Evolutionary conservation across 306 rosid genomes (phyloP).

Genomic region (Acacia acuminata): DNA sequence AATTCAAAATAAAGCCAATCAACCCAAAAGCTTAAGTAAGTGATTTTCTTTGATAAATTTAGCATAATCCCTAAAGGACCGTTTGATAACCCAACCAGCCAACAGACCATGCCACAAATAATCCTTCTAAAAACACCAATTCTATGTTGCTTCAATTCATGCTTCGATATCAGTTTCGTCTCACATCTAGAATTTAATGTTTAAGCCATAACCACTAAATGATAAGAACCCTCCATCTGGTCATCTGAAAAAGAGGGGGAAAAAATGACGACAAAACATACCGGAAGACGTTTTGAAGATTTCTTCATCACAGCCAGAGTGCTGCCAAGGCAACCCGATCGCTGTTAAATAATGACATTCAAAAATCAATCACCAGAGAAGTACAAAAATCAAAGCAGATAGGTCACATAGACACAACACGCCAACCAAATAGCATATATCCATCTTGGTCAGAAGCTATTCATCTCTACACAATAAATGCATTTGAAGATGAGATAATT

Average conservation of each 20-base stretch:
- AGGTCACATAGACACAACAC: neutral
- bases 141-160: neutral
- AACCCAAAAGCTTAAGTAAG: neutral
- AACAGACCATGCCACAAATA: conserved; percentile 14
- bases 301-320: conserved; percentile 94
- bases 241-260: conserved; percentile 22
- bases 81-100: conserved; percentile 18
- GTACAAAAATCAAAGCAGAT: neutral
- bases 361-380: neutral
- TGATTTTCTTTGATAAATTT: neutral
- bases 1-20: neutral
- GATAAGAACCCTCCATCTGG: conserved; percentile 12
- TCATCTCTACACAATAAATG: neutral
- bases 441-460: neutral
- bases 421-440: neutral
- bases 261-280: conserved; percentile 36
- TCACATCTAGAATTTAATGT: neutral
- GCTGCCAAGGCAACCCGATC: conserved; percentile 92
- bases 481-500: conserved; percentile 2
- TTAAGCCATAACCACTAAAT: conserved; percentile 10
- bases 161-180: neutral
- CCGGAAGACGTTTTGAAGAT: conserved; percentile 84
- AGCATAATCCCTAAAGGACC: neutral
- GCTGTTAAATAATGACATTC: conserved; percentile 48
- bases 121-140: neutral